Evolutionary conservation across 2,329 filamentous ascomycete genomes (phyloP).

Genomic region (Xylaria sp.): DNA sequence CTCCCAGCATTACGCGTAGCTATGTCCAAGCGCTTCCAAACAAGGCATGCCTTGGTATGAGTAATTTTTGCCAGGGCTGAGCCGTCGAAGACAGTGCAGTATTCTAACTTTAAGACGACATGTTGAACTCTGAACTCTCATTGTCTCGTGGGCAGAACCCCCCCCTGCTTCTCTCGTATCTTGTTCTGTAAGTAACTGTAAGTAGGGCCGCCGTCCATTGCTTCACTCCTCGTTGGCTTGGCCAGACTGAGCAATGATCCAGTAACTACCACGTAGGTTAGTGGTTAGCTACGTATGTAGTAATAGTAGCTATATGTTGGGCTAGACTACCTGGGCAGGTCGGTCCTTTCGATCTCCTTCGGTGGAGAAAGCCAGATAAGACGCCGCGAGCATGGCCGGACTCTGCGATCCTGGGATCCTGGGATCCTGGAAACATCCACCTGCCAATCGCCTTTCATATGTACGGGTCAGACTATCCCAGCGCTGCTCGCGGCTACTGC

Average conservation of each 20-base stretch:
- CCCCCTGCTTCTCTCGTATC: not conserved
- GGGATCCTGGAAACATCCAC: conserved; percentile 6
- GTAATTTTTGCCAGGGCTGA: not conserved
- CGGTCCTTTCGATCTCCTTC: conserved; percentile 12
- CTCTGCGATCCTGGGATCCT: conserved; percentile 9
- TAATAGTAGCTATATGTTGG: not conserved
- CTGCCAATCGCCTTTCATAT: conserved; percentile 29
- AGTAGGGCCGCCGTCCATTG: not conserved
- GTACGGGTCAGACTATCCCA: conserved; percentile 9
- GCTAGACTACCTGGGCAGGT: not conserved
- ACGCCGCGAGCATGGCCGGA: conserved; percentile 6
- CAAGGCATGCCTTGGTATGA: not conserved
- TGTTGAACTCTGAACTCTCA: conserved; percentile 1
- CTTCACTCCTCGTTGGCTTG: conserved; percentile 12
- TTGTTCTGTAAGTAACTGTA: not conserved
- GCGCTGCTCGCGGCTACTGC: conserved; percentile 9
- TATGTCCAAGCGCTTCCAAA: not conserved
- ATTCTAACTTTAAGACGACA: not conserved
- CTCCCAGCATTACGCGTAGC: not conserved
- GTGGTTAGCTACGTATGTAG: not conserved
- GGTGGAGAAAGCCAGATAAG: conserved; percentile 34
- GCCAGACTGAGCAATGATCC: conserved; percentile 5
- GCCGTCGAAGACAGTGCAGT: not conserved
- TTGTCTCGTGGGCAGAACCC: not conserved
- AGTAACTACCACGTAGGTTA: no score